Evolutionary conservation across 495 filamentous ascomycete genomes (phyloP), one percentile per base, ranked within the genome.

Genomic region (Penicillium dipodomyicola): DNA sequence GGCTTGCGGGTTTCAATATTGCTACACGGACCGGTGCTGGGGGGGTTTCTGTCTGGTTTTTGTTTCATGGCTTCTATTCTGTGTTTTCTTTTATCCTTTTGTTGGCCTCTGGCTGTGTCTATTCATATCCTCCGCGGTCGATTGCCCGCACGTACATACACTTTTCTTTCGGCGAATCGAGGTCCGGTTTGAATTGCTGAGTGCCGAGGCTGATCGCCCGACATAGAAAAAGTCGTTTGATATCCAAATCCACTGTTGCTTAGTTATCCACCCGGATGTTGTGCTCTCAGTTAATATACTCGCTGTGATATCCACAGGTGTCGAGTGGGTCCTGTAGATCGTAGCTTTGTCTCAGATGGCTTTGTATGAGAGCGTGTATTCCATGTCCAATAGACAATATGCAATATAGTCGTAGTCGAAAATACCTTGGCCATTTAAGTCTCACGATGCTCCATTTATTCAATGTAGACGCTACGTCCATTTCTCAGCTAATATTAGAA

Each of bases 1-100:
- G 35, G 29, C 50, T 64, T 20, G 54, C 48, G 41, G 57, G 17
- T 60, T 52, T 52, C 35, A 60, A 61, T 69, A 70, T 68, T 71
- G 67, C 61, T 72, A 71, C 61, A 56, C 56, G 66, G 66, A 63
- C 56, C 40, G 70, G 69, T 67, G 62, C 64, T 50, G 60, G 54
- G 33, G 61, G 62, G 46, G 59, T 62, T 62, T 56, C 27, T 64
- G 56, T 57, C 46, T 56, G 41, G 6, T 17, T 22, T 45, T 22
- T 49, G 49, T 54, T 19, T 49, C 23, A 42, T 50, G 47, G 32
- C 43, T 56, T 48, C 33, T 15, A 14, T 51, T n/a, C 10, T 40
- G 5, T 10, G 23, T 17, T 25, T 40, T 33, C 3, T 9, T 3
- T 40, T 52, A 25, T 37, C 56, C 32, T 45, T 33, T 19, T 33